Evolutionary conservation across 345 rosid species (phyloP), one percentile per base, ranked within the genome.

Genomic region (Populus ilicifolia): DNA sequence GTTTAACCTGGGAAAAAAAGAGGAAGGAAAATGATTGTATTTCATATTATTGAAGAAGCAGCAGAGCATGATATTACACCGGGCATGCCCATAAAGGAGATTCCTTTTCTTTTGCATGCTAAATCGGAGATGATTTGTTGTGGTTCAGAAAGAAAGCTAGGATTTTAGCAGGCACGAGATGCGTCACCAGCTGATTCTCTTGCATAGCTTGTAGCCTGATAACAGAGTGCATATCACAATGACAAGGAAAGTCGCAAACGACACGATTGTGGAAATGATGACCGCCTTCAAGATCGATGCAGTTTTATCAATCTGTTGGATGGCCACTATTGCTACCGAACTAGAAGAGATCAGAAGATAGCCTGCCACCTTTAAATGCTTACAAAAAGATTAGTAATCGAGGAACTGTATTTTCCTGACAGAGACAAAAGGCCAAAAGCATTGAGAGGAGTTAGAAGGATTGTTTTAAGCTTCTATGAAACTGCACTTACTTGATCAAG

Each of bases 191-290:
- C 75, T 85, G 77, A 90, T 84, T 88, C 96, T 90, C 88, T 92
- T 92, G 74, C 96, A 94, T 70, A 92, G 98, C 87, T 82, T 92
- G 89, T 91, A 88, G 21, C 97, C 96, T 17, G 96, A 90, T 41
- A 92, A 52, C 71, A 88, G 71, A 74, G 87, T 73, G 69, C 87
- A 89, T 52, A 68, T 66, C 69, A 80, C 88, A 20, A 87, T 52
- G 65, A 85, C 73, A 4, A 87, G n/a, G 84, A 89, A 91, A n/a
- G 86, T 77, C 69, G 83, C 85, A 16, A 86, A 83, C 68, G 94
- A 89, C 86, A 87, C 80, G 66, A 78, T 69, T 30, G 82, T 78
- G 39, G 93, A 86, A 71, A 85, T 43, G 5, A 87, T 78, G 43
- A 91, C 79, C 33, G 71, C 80, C 18, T 83, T 85, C 90, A 81